Evolutionary conservation across 1,139 yeast genomes (phyloP).

Genomic region (Hansenula lynferdii): DNA sequence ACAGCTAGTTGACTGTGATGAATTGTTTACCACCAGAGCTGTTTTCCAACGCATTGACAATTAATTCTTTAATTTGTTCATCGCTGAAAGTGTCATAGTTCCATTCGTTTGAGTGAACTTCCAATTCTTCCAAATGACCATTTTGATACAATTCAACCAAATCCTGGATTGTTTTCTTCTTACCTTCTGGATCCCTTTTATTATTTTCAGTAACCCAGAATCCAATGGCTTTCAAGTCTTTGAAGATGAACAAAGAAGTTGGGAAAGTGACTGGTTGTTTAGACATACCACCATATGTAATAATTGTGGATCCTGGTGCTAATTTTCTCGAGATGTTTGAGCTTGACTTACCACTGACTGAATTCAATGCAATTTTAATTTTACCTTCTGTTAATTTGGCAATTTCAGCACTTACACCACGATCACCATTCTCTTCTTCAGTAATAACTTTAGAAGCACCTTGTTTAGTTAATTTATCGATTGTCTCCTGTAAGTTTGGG

Average conservation of each 20-base stretch:
- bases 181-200: constrained; percentile 57
- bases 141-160: constrained; percentile 63
- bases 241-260: constrained; percentile 84
- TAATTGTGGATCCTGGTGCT: constrained; percentile 64
- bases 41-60: constrained; percentile 47
- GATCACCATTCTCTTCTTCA: constrained; percentile 73
- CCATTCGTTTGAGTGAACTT: constrained; percentile 44
- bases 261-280: constrained; percentile 90
- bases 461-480: constrained; percentile 46
- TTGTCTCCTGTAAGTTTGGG: constrained; percentile 56
- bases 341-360: constrained; percentile 88
- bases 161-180: constrained; percentile 52
- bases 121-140: constrained; percentile 57
- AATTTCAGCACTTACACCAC: constrained; percentile 55
- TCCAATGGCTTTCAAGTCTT: constrained; percentile 80
- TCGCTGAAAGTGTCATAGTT: constrained; percentile 36
- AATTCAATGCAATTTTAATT: constrained; percentile 77
- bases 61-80: constrained; percentile 45
- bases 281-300: constrained; percentile 98
- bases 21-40: constrained; percentile 25
- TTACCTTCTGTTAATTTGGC: constrained; percentile 57
- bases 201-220: constrained; percentile 90
- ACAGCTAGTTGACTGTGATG: constrained; percentile 15
- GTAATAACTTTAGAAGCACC: constrained; percentile 93
- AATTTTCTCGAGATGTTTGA: constrained; percentile 80